Evolutionary conservation across 2,329 filamentous ascomycete genomes (phyloP), one percentile per base, ranked within the genome.

Genomic region (Colletotrichum sp.): DNA sequence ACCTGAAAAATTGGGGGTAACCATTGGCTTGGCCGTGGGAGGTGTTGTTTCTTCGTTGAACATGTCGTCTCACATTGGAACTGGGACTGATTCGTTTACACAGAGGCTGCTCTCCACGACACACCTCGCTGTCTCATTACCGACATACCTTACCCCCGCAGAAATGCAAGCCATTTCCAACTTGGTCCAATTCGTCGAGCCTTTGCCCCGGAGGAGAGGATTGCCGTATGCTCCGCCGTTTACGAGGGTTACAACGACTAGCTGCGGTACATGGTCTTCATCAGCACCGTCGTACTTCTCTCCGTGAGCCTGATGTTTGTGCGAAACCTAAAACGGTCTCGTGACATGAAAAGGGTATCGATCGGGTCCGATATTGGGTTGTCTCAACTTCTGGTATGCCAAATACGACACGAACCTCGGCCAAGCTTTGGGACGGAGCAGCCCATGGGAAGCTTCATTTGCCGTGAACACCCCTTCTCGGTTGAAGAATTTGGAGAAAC

Each of bases 1-100:
- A 80, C 85, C 38, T 82, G 85, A 43, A 83, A 84, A 28, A 13
- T 52, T 80, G 86, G 3, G 84, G 85, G 85, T 83, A 3, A 82
- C 83, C 3, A 80, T 87, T 58, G 83, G 81, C 8, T 78, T 86
- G 8, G 84, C 85, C 1, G 81, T 85, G 8, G 80, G 67, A 81
- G 30, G 79, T 24, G 28, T 65, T 52, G 57, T 48, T 67, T 58
- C 43, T 57, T 58, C 21, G n/a, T 65, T 65, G 60, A 65, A 65
- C 48, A 34, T 60, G 58, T 43, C 64, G 64, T 68, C 43, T 74
- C 70, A 66, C 58, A 13, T 48, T 68, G 58, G 13, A 32, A 18
- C 18, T 16, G n/a, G n/a, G 18, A 16, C 52, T 67, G 60, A 32
- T 69, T 38, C 18, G 66, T 43, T 24, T 18, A n/a, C 64, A 64